These are phyloP conservation scores for Ceratobasidium papillatum DNA, from an alignment of 1,284 basidiomycete species.

Conservation along the genomic window DNA sequence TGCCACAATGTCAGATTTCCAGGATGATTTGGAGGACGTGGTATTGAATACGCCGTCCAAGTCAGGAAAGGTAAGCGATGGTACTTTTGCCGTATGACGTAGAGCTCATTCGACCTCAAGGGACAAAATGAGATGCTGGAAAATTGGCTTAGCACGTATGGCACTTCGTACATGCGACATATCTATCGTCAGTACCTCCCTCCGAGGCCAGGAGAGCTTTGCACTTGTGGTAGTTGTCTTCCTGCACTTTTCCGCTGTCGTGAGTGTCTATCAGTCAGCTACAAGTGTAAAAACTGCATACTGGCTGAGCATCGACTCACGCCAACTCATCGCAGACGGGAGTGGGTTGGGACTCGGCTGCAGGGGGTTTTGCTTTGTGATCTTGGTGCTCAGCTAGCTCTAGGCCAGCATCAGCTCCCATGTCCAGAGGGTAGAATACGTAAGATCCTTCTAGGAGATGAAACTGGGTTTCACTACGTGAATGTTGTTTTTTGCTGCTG, in stretches of 20 bases:
- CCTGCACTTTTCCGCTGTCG: neutral
- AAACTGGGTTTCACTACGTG: neutral
- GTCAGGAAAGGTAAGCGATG: too few species aligned
- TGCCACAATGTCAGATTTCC: too few species aligned
- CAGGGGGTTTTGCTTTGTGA: neutral
- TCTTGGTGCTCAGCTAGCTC: neutral
- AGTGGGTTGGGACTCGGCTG: neutral
- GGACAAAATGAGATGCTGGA: neutral
- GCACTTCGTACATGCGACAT: neutral
- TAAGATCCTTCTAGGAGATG: neutral
- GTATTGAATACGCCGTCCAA: too few species aligned
- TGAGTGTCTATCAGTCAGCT: neutral
- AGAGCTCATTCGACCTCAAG: neutral
- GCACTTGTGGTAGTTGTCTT: neutral
- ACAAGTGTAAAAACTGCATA: neutral
- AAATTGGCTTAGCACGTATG: neutral
- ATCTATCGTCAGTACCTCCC: neutral
- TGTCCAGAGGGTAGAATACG: neutral
- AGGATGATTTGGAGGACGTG: too few species aligned
- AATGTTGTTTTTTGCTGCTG: neutral
- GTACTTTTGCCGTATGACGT: too few species aligned
- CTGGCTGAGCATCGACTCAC: neutral
- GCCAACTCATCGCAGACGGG: neutral
- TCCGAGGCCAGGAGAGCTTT: neutral
- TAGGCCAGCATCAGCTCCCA: neutral